phyloP scores from a whole-genome alignment of 73 alveolate genomes.

The Paramecium sonneborni region DNA sequence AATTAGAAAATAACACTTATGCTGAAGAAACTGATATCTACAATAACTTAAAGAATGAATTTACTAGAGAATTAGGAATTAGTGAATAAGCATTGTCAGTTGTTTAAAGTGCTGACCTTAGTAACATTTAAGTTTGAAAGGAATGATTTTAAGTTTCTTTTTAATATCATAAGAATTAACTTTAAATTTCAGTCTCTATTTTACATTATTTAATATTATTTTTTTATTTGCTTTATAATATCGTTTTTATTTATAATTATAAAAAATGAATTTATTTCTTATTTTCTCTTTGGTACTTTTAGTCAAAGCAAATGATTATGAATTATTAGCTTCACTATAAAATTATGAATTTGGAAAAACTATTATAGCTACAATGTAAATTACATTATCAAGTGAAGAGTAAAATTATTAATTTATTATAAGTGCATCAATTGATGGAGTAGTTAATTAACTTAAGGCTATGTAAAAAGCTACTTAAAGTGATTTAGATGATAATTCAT shows the following conservation, averaged over 20 bases:
- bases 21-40: conserved; percentile 48
- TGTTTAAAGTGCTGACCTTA: conserved; percentile 19
- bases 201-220: no score
- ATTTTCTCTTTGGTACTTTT: background rate
- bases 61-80: conserved; percentile 37
- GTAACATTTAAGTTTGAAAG: conserved; percentile 11
- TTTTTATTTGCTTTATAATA: no score
- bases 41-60: conserved; percentile 15
- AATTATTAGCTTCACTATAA: background rate
- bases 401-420: background rate
- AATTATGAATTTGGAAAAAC: conserved; percentile 50
- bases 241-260: conserved; percentile 5
- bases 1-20: conserved; percentile 50
- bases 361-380: conserved; percentile 32
- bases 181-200: no score
- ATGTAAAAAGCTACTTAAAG: background rate
- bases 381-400: conserved; percentile 18
- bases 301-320: conserved; percentile 17
- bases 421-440: conserved; percentile 30
- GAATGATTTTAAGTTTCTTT: background rate
- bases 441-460: background rate
- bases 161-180: no score
- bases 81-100: conserved; percentile 25
- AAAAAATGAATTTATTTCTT: background rate
- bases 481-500: background rate